Evolutionary conservation across 1,284 basidiomycete species (phyloP).

Genomic region (Austroboletus novae-zelandiae): DNA sequence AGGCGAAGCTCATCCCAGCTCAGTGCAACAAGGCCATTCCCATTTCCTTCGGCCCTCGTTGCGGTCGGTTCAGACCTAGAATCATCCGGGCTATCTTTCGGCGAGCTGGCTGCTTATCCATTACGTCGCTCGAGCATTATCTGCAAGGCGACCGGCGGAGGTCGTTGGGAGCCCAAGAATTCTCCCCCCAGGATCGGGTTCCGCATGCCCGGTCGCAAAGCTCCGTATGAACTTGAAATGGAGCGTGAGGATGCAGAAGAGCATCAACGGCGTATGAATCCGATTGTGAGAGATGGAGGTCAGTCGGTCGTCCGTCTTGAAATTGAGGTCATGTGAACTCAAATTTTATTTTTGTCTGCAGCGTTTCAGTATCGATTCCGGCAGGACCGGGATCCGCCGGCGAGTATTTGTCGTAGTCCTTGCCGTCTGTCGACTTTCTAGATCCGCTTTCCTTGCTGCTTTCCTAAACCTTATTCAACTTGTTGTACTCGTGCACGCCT

Average conservation of each 20-base stretch:
- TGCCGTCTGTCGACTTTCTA: constrained; percentile 56
- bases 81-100: constrained; percentile 45
- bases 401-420: constrained; percentile 28
- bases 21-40: constrained; percentile 28
- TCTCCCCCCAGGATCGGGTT: constrained; percentile 44
- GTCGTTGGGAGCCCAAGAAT: constrained; percentile 70
- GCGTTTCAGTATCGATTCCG: constrained; percentile 63
- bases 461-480: constrained; percentile 19
- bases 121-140: constrained; percentile 59
- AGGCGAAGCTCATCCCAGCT: constrained; percentile 32
- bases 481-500: constrained; percentile 28
- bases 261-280: constrained; percentile 48
- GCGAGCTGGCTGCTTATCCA: constrained; percentile 67
- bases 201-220: constrained; percentile 60
- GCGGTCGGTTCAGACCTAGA: constrained; percentile 29
- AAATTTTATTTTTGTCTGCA: constrained; percentile 16
- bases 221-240: constrained; percentile 62
- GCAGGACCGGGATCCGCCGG: constrained; percentile 43
- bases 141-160: constrained; percentile 73
- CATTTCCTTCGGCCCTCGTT: constrained; percentile 38
- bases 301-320: constrained; percentile 12
- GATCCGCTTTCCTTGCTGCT: not conserved
- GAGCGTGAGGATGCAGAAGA: constrained; percentile 59
- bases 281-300: constrained; percentile 63
- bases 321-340: constrained; percentile 7